Evolutionary conservation across 2,329 filamentous ascomycete genomes (phyloP), one percentile per base, ranked within the genome.

Genomic region (Colletotrichum gloeosporioides): DNA sequence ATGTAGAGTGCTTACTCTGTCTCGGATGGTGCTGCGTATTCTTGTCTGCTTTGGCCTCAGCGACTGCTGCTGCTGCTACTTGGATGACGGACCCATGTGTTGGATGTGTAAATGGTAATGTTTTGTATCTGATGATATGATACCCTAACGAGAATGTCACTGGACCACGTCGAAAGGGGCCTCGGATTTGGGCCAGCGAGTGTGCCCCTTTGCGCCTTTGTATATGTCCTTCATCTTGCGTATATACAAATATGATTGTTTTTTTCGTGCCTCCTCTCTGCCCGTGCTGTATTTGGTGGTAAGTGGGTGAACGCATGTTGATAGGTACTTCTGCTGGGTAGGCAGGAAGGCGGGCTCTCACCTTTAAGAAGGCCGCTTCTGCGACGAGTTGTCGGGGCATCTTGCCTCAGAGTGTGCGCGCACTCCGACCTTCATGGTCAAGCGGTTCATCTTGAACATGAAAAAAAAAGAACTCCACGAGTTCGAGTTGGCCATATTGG

Each of bases 1-100:
- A 96, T 96, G 94, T 96, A 87, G 87, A 71, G 34, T 25, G 39
- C 8, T 64, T 32, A 25, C 29, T 63, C 18, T 55, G 16, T 49
- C 36, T 44, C 31, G 27, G 62, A 15, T 39, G 29, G 22, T 64
- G n/a, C 15, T 9, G 29, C 4, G 61, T 2, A 2, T 32, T 13
- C 32, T 32, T 63, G 25, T 13, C 16, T 25, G 34, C 8, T 39
- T 15, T 39, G 13, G 22, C 15, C 25, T 59, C 25, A 18, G 10
- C 59, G 15, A 29, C 25, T 12, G 62, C 32, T 39, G 22, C 15
- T 15, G 25, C 34, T 44, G 36, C 62, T 64, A 8, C 55, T 64
- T n/a, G 34, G 25, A 27, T 44, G 31, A 49, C 29, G 71, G 65
- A 31, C 32, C n/a, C 62, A 39, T 27, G 44, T 31, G 36, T 32